Percentiles rank a stretch among this genome's conserved stretches.
Conservation (phyloP, 2,329 filamentous ascomycete species). For the Aspergillus sp. region DNA sequence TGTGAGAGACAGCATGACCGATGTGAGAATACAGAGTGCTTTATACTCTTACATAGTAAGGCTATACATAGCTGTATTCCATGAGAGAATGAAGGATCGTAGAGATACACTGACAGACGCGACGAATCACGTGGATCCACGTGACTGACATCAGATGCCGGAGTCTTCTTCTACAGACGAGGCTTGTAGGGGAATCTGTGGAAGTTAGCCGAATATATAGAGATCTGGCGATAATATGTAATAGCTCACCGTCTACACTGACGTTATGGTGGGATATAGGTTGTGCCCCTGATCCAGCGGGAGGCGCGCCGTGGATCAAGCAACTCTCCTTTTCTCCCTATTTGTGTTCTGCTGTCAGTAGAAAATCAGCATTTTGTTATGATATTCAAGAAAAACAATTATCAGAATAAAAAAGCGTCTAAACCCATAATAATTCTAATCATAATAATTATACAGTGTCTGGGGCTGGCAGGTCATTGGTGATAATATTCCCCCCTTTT, state of each 20-base stretch:
- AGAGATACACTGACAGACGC: too few relatives aligned
- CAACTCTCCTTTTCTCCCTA: background rate
- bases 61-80: too few relatives aligned
- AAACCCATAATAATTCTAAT: background rate
- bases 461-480: constrained; percentile 3
- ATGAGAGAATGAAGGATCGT: too few relatives aligned
- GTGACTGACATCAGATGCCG: too few relatives aligned
- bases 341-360: background rate
- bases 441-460: constrained; percentile 10
- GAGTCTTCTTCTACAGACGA: too few relatives aligned
- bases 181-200: too few relatives aligned
- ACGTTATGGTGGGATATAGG: background rate
- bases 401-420: too few relatives aligned
- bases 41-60: too few relatives aligned
- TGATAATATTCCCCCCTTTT: constrained; percentile 3
- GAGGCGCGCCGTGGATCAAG: background rate
- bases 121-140: too few relatives aligned
- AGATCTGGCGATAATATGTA: background rate
- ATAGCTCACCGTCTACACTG: background rate
- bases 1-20: too few relatives aligned
- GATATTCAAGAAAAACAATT: too few relatives aligned
- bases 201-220: background rate
- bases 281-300: background rate
- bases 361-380: background rate
- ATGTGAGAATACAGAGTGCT: too few relatives aligned